These are phyloP conservation scores for Arthroderma sp. DNA, from an alignment of 2,329 filamentous ascomycete genomes.

Conservation along the genomic window DNA sequence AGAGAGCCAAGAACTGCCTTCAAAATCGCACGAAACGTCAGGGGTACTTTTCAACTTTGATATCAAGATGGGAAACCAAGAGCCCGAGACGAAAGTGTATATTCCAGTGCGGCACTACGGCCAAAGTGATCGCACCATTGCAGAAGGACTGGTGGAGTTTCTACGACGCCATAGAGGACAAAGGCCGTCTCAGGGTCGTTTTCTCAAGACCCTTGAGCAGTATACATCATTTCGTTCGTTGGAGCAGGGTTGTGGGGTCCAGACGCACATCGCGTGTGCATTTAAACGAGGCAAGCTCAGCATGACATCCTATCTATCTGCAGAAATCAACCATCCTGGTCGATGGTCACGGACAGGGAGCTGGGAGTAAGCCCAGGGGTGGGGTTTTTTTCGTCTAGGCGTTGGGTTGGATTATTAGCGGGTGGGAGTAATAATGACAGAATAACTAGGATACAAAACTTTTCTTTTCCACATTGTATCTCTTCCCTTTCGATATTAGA, in stretches of 20 bases:
- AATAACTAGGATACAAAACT: too few relatives aligned
- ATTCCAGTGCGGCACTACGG: not conserved
- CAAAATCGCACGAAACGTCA: not conserved
- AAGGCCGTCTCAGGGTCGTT: not conserved
- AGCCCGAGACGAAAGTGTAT: not conserved
- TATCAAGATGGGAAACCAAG: not conserved
- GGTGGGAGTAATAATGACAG: too few relatives aligned
- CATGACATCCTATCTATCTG: not conserved
- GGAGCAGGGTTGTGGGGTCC: not conserved
- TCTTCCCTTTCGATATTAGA: too few relatives aligned
- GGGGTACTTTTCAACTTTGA: not conserved
- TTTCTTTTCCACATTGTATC: too few relatives aligned
- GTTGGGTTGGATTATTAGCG: too few relatives aligned
- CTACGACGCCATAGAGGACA: not conserved
- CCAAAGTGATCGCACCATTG: not conserved
- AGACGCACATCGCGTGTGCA: not conserved
- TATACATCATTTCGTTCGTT: not conserved
- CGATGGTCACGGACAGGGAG: not conserved
- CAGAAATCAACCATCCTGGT: not conserved
- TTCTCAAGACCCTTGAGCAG: not conserved
- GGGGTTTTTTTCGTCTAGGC: too few relatives aligned
- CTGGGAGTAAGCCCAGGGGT: too few relatives aligned
- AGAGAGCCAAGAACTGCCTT: not conserved
- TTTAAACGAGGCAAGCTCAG: not conserved
- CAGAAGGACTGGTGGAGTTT: not conserved